Percentiles rank a stretch among this genome's conserved stretches.
phyloP scores from a whole-genome alignment of 805 yeast genomes.

The Komagataella pseudopastoris region DNA sequence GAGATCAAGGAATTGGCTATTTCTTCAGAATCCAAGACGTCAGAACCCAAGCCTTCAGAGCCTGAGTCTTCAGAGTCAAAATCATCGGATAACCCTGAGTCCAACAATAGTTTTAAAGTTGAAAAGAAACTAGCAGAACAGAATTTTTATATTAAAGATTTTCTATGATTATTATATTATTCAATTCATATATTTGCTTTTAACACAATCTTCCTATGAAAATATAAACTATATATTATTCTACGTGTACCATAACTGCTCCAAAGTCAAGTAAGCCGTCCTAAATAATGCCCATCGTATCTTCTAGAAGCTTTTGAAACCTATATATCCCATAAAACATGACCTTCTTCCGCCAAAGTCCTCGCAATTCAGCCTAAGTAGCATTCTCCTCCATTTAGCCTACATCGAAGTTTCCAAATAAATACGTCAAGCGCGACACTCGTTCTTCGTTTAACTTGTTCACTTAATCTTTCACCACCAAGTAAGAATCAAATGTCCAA shows the following conservation, averaged over 20 bases:
- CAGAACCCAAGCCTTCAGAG: neutral
- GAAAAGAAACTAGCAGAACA: neutral
- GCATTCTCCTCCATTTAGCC: neutral
- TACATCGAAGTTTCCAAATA: neutral
- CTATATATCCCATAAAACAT: neutral
- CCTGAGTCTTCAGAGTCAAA: neutral
- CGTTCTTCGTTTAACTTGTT: neutral
- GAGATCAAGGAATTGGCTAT: neutral
- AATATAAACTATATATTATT: too few relatives aligned
- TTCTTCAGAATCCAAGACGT: neutral
- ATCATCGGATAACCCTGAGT: neutral
- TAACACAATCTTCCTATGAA: too few relatives aligned
- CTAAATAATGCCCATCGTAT: neutral
- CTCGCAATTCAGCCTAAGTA: neutral
- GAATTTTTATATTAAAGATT: too few relatives aligned
- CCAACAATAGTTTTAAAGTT: neutral
- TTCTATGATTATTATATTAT: too few relatives aligned
- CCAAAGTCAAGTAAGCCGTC: neutral
- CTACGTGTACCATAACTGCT: too few relatives aligned
- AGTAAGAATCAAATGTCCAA: neutral
- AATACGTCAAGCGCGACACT: neutral
- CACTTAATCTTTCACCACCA: neutral
- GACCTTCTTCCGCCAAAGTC: neutral
- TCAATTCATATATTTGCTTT: too few relatives aligned
- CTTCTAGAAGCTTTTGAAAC: neutral